Percentiles rank a stretch among this genome's conserved stretches.
Conservation (phyloP, 306 rosid genomes). For the Ceratonia siliqua region DNA sequence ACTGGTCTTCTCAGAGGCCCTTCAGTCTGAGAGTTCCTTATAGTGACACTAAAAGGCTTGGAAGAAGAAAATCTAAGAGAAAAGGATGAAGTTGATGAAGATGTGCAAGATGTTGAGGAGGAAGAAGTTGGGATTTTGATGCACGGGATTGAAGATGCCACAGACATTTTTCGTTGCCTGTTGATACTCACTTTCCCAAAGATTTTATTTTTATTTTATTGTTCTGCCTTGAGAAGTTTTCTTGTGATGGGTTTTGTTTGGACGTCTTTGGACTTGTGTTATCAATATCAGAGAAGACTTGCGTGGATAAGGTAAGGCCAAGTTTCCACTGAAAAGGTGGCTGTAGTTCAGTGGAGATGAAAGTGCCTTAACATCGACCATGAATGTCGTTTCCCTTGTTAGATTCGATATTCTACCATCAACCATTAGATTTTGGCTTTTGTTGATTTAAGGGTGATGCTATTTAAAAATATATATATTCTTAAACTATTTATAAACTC, state of each 20-base stretch:
- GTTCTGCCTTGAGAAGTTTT: constrained; percentile 5
- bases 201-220: not conserved
- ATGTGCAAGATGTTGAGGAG: constrained; percentile 47
- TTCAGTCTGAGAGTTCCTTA: constrained; percentile 77
- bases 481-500: no score
- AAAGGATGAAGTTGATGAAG: constrained; percentile 41
- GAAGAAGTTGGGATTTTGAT: constrained; percentile 63
- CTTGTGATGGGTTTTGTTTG: constrained; percentile 43
- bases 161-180: constrained; percentile 56
- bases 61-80: constrained; percentile 39
- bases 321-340: constrained; percentile 41
- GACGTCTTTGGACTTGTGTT: constrained; percentile 37
- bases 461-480: no score
- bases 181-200: not conserved
- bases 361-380: constrained; percentile 19
- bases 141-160: constrained; percentile 65
- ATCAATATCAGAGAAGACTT: constrained; percentile 40
- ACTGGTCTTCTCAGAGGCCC: constrained; percentile 90
- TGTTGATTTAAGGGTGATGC: no score
- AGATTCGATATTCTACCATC: not conserved
- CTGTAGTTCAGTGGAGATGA: constrained; percentile 2
- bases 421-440: constrained; percentile 15
- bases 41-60: constrained; percentile 42
- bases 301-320: constrained; percentile 75
- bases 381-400: constrained; percentile 5